Evolutionary conservation across 495 filamentous ascomycete genomes (phyloP).

Genomic region (Daldinia grandis): DNA sequence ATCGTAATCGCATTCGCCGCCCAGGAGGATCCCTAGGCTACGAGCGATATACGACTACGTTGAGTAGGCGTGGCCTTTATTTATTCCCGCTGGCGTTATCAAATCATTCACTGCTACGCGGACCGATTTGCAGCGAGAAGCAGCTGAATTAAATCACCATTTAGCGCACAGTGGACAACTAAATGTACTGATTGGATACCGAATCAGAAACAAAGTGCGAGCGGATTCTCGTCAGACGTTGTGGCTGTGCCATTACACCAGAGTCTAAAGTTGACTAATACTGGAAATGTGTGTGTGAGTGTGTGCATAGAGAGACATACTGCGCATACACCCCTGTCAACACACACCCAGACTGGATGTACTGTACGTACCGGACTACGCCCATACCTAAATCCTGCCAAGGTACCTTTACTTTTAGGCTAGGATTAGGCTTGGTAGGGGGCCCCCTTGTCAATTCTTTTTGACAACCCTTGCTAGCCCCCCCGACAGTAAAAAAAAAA

Average conservation of each 20-base stretch:
- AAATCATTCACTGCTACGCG: slow-evolving; percentile 13
- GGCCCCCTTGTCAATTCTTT: slow-evolving; percentile 14
- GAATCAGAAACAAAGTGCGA: slow-evolving; percentile 47
- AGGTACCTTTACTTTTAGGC: slow-evolving; percentile 40
- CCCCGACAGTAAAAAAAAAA: slow-evolving; percentile 25
- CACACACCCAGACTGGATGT: slow-evolving; percentile 24
- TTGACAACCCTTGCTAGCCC: slow-evolving; percentile 24
- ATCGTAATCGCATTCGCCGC: slow-evolving; percentile 42
- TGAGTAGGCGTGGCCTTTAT: slow-evolving; percentile 34
- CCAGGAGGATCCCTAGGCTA: slow-evolving; percentile 21
- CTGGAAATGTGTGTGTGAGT: not conserved
- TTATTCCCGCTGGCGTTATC: slow-evolving; percentile 13
- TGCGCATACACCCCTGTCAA: slow-evolving; percentile 34
- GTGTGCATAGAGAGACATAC: slow-evolving; percentile 1
- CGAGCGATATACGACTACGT: slow-evolving; percentile 27
- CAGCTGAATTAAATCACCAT: slow-evolving; percentile 26
- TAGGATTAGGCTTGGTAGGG: slow-evolving; percentile 40
- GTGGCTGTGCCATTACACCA: slow-evolving; percentile 36
- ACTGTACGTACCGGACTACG: slow-evolving; percentile 18
- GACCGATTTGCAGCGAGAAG: slow-evolving; percentile 19
- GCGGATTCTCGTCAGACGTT: slow-evolving; percentile 40
- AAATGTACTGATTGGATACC: slow-evolving; percentile 33
- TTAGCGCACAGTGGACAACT: slow-evolving; percentile 27
- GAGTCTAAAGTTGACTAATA: slow-evolving; percentile 32
- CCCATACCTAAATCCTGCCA: slow-evolving; percentile 28